Percentiles rank a stretch among this genome's conserved stretches.
Evolutionary conservation across 192 early-diverging fungal genomes (phyloP).

Genomic region (Diversispora eburnea): DNA sequence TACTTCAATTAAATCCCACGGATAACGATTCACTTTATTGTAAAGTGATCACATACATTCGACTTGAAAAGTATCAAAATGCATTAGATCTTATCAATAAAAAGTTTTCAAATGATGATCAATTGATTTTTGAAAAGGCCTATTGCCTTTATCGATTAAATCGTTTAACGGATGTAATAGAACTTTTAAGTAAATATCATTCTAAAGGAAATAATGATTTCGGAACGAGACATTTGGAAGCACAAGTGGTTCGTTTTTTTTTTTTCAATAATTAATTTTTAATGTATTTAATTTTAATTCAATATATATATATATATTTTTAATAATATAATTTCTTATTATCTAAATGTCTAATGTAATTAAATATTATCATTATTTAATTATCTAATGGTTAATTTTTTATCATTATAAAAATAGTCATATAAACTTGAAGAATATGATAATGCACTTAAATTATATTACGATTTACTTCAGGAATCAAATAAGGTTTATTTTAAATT

Average conservation of each 20-base stretch:
- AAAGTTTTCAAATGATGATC: slow-evolving; percentile 24
- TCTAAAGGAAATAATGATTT: slow-evolving; percentile 26
- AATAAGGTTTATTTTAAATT: slow-evolving; percentile 24
- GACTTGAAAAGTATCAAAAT: slow-evolving; percentile 53
- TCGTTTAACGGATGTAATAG: slow-evolving; percentile 47
- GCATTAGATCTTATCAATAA: slow-evolving; percentile 44
- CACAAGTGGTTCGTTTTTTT: slow-evolving; percentile 56
- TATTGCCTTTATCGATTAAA: slow-evolving; percentile 68
- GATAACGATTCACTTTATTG: slow-evolving; percentile 53
- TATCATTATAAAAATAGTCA: slow-evolving; percentile 31
- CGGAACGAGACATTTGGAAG: slow-evolving; percentile 56
- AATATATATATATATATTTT: too few relatives aligned
- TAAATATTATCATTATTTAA: too few relatives aligned
- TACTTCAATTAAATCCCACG: slow-evolving; percentile 43
- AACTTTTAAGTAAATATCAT: slow-evolving; percentile 36
- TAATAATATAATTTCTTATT: too few relatives aligned
- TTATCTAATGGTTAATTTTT: too few relatives aligned
- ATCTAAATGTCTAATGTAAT: too few relatives aligned
- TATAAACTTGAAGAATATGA: slow-evolving; percentile 58
- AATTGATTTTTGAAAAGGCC: slow-evolving; percentile 52
- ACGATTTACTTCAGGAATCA: slow-evolving; percentile 42
- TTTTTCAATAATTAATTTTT: neutral
- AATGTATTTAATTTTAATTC: neutral
- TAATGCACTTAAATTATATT: slow-evolving; percentile 42
- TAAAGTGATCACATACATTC: slow-evolving; percentile 55